phyloP scores from a whole-genome alignment of 257 asterid species.

The Craterostigma plantagineum region DNA sequence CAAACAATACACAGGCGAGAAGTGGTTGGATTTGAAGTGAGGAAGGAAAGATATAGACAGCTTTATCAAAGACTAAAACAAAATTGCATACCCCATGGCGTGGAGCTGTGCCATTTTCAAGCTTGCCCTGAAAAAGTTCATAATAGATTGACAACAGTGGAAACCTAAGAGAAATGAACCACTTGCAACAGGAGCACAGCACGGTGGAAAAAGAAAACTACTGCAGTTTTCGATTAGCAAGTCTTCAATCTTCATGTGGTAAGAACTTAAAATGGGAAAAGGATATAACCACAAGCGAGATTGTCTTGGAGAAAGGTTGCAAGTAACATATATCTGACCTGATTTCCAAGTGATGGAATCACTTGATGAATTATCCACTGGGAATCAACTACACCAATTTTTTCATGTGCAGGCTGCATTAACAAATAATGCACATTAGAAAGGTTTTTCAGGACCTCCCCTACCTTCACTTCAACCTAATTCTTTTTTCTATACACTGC shows the following conservation, averaged over 20 bases:
- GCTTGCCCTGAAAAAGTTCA: conserved; percentile 44
- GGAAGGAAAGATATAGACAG: conserved; percentile 4
- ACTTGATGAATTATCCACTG: conserved; percentile 99
- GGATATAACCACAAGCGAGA: background rate
- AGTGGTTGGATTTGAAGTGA: background rate
- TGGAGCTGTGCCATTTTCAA: conserved; percentile 73
- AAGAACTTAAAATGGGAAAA: background rate
- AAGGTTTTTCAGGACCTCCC: background rate
- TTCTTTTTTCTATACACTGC: background rate
- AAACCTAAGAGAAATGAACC: background rate
- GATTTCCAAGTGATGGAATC: conserved; percentile 96
- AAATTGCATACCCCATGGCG: conserved; percentile 81
- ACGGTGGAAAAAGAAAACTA: too few species aligned
- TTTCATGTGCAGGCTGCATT: conserved; percentile 95
- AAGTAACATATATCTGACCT: conserved; percentile 37
- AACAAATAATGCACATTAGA: background rate
- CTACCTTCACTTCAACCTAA: conserved; percentile 1
- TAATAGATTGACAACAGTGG: conserved; percentile 10
- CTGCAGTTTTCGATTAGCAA: too few species aligned
- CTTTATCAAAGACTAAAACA: background rate
- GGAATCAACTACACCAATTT: conserved; percentile 96
- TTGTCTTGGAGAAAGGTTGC: conserved; percentile 3
- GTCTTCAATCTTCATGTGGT: background rate
- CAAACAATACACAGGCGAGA: background rate
- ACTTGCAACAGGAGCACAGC: too few species aligned